Evolutionary conservation across 306 rosid species (phyloP), one percentile per base, ranked within the genome.

Genomic region (Herpetospermum pedunculosum): DNA sequence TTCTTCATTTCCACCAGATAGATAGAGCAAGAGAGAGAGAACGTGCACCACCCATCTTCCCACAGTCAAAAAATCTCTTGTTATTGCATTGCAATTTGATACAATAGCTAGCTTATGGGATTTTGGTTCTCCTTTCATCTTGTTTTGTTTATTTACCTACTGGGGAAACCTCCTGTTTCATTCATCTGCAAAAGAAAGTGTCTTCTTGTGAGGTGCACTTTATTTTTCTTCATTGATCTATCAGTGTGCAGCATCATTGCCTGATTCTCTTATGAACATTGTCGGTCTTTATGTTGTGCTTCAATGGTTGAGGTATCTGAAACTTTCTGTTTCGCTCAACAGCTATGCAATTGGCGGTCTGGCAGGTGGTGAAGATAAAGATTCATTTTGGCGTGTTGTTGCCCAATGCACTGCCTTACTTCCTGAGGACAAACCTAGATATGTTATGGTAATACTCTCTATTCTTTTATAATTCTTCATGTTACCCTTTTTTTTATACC

Each of bases 301-400:
- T 25, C 46, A 55, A 57, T 76, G 41, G 64, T 62, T 54, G 73
- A 75, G 80, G 78, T 75, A 68, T n/a, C 76, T 71, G 44, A 77
- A 57, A 77, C 74, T 18, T 70, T 46, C 2, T 67, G 43, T 80
- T 80, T 82, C 81, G 69, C 80, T 81, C 80, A 80, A 80, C 95
- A 94, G 99, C 75, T 94, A 94, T 89, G 99, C 99, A 77, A 94
- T 94, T 79, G 99, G 99, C 26, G 97, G 99, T 82, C 97, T 94
- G 76, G 75, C 97, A 76, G 99, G 99, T 7, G 99, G 99, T 38
- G 97, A 94, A 85, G 89, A 89, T 78, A 94, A 94, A 90, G 92
- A 88, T 82, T 91, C 97, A 81, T 94, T 94, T 83, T 94, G 99
- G 99, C 95, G 96, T 37, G 91, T 94, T 74, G 99, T 94, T 81